A percentile compares a stretch with the other conserved stretches of the same genome.
phyloP scores from a whole-genome alignment of 2,329 filamentous ascomycete genomes.

The Arthrobotrys sphaeroides region DNA sequence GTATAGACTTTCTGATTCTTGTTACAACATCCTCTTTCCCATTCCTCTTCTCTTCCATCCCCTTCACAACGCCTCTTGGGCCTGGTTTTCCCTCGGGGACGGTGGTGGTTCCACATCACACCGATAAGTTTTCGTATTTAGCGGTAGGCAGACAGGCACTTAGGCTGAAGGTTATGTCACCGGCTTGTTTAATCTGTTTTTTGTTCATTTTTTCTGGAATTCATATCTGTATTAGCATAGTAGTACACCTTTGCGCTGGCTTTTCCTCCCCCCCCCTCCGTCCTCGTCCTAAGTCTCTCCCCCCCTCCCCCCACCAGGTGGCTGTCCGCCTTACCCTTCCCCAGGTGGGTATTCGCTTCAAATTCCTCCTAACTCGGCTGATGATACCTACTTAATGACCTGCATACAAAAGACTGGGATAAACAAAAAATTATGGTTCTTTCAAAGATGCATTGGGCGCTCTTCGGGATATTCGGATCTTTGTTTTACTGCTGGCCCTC shows the following conservation, averaged over 20 bases:
- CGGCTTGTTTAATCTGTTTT: neutral
- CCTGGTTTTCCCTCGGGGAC: neutral
- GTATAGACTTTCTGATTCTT: neutral
- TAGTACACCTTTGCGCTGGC: conserved; percentile 6
- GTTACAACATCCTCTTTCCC: neutral
- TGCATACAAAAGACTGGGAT: conserved; percentile 53
- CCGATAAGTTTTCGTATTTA: neutral
- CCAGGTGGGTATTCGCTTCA: no score
- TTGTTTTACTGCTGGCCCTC: conserved; percentile 35
- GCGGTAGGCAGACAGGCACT: neutral
- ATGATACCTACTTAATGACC: conserved; percentile 55
- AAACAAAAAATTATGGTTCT: conserved; percentile 55
- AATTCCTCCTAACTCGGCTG: conserved; percentile 17
- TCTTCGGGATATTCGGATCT: conserved; percentile 22
- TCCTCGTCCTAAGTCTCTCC: no score
- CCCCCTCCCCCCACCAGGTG: conserved; percentile 20
- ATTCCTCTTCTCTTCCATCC: neutral
- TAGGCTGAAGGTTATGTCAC: neutral
- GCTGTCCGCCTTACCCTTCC: neutral
- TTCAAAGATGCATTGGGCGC: conserved; percentile 53
- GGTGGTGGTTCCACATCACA: neutral
- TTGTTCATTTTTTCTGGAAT: conserved; percentile 1
- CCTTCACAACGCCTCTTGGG: neutral
- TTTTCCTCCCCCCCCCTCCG: conserved; percentile 2
- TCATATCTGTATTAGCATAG: conserved; percentile 24